These are phyloP conservation scores for Sporothrix globosa DNA, from an alignment of 2,329 filamentous ascomycete species.

Conservation along the genomic window DNA sequence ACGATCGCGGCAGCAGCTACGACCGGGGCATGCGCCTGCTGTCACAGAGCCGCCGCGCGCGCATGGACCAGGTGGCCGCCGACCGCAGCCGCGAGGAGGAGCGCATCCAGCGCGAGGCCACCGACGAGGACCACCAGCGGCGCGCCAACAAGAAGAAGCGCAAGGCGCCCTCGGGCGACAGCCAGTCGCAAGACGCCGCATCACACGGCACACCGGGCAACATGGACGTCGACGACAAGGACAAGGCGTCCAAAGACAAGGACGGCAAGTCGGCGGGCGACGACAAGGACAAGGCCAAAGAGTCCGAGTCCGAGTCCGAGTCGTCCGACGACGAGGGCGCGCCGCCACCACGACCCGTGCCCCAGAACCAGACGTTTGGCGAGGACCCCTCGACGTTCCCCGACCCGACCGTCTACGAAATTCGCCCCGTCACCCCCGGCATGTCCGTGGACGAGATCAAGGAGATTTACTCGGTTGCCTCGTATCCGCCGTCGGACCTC, in stretches of 20 bases:
- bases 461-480: conserved; percentile 82
- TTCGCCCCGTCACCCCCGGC: conserved; percentile 70
- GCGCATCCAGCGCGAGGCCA: conserved; percentile 53
- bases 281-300: conserved; percentile 61
- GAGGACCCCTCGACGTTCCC: conserved; percentile 88
- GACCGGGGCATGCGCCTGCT: conserved; percentile 75
- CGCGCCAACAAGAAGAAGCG: conserved; percentile 76
- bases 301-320: conserved; percentile 48
- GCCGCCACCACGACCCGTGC: conserved; percentile 65
- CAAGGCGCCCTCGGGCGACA: conserved; percentile 63
- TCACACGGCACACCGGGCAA: conserved; percentile 38
- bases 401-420: conserved; percentile 94
- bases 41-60: conserved; percentile 65
- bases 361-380: conserved; percentile 86
- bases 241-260: conserved; percentile 39
- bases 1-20: conserved; percentile 67
- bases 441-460: conserved; percentile 87
- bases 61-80: conserved; percentile 55
- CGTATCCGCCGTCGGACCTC: conserved; percentile 80
- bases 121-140: conserved; percentile 52
- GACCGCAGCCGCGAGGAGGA: conserved; percentile 56
- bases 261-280: conserved; percentile 56
- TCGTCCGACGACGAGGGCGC: conserved; percentile 63
- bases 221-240: conserved; percentile 64
- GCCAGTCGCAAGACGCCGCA: conserved; percentile 54